Evolutionary conservation across 108 stramenopile species (phyloP), one percentile per base, ranked within the genome.

Genomic region (Epipyxis sp.): DNA sequence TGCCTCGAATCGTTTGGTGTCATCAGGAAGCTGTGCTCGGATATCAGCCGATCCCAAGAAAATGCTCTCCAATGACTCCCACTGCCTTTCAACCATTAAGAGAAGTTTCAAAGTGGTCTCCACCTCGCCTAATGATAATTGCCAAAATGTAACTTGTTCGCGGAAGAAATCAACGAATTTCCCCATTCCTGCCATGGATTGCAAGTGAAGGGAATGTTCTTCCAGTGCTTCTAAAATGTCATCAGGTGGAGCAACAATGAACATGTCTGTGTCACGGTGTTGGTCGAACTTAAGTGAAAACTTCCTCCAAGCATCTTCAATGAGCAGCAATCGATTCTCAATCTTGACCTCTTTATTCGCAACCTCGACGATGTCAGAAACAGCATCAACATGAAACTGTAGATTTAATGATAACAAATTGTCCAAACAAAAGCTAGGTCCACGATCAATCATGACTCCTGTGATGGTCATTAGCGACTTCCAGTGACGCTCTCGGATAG

Each of bases 401-500:
- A 85, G 78, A 20, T 85, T 43, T 1, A 85, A 69, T 1, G 32
- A 44, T 1, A 85, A 69, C 40, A 81, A 59, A 50, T 82, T 78
- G 29, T 32, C 40, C 0, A 85, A 76, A 78, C 59, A 79, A 46
- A 85, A 85, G 37, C 50, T 40, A 32, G 81, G 42, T 1, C 35
- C 68, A 44, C 81, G 80, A 42, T 85, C 81, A 10, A 82, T 34
- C 32, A 54, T 54, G 6, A 25, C 67, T 6, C 10, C 10, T 0
- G 81, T 82, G 37, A 80, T 59, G 41, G 27, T 1, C 69, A 80
- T 78, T 16, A 85, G 50, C 0, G 61, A 59, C 69, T 85, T 85
- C 84, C 84, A 85, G 59, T 85, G 84, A 35, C 84, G 84, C 25
- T 85, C 84, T 41, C 84, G 81, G 78, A 85, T 80, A 29, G 81